Base-by-base conservation (phyloP, 768 basidiomycete genomes). In the Serendipita sp. region DNA sequence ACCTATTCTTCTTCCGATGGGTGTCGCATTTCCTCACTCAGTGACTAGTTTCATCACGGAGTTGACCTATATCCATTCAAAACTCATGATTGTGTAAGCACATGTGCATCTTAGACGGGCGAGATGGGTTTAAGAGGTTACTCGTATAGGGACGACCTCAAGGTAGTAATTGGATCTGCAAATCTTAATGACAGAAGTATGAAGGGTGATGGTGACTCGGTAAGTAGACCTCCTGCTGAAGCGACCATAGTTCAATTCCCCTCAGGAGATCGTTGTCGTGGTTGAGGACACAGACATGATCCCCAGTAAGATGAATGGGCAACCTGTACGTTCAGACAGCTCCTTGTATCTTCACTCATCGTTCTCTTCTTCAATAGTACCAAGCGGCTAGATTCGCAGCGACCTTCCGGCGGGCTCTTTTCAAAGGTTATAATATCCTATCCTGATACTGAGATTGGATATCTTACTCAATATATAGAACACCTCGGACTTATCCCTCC, bases 121-220 rank as follows among this genome's bases (percentile, higher is more conserved):
- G 66, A 89, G 90, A 67, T 60, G 88, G 78, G 1, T 28, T 9
- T 20, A 22, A 30, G 4, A n/a, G 22, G n/a, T n/a, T n/a, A n/a
- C n/a, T 31, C 13, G 53, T 58, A 31, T 9, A 58, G 53, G 17
- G 53, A 58, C 24, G 53, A 58, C 24, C 31, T 24, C 17, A 26
- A 33, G 17, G 53, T 58, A 1, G 31, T 58, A 22, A 88, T 93
- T 79, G 94, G 95, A 38, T 92, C 90, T 43, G 93, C 95, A 14
- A 98, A 97, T 71, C 70, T 94, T 66, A 94, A 94, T 64, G 91
- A 94, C 68, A 83, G 90, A 14, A 86, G 83, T 61, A 88, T 90
- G 73, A 85, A 80, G 28, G 53, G 53, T n/a, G 31, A 58, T 24
- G 53, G 53, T 3, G 53, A 58, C 31, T 58, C 53, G 79, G 53